Conservation (phyloP, 2,329 filamentous ascomycete species). For the Colletotrichum spinosum region DNA sequence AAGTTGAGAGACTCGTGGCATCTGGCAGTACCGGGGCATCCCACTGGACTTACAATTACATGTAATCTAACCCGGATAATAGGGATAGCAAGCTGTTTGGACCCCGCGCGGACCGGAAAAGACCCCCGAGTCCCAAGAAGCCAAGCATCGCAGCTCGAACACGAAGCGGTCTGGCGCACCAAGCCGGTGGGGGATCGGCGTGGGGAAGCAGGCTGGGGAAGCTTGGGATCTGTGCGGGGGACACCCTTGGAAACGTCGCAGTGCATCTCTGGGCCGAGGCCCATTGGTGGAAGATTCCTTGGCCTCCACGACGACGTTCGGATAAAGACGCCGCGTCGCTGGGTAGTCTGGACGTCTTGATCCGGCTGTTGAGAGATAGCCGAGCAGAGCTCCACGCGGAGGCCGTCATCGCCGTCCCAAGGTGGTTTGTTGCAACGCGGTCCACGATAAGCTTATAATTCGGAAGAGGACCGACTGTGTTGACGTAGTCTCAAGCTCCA, state of each 20-base stretch:
- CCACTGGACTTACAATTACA: not conserved
- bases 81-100: not conserved
- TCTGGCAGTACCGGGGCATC: not conserved
- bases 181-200: conserved; percentile 23
- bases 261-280: conserved; percentile 24
- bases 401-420: too few relatives aligned
- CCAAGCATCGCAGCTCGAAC: conserved; percentile 1
- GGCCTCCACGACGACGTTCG: conserved; percentile 8
- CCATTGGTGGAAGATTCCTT: conserved; percentile 32
- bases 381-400: not conserved
- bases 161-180: conserved; percentile 22
- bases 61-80: conserved; percentile 17
- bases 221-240: conserved; percentile 25
- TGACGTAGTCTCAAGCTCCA: too few relatives aligned
- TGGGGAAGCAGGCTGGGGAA: conserved; percentile 23
- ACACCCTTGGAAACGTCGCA: conserved; percentile 22
- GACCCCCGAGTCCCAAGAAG: not conserved
- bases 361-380: not conserved
- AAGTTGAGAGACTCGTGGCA: conserved; percentile 20
- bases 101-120: conserved; percentile 27
- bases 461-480: too few relatives aligned
- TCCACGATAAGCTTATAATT: too few relatives aligned
- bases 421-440: too few relatives aligned
- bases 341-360: not conserved
- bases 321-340: conserved; percentile 27